A percentile compares a stretch with the other conserved stretches of the same genome.
Evolutionary conservation across 2,329 filamentous ascomycete genomes (phyloP).

Genomic region (Celoporthe dispersa): DNA sequence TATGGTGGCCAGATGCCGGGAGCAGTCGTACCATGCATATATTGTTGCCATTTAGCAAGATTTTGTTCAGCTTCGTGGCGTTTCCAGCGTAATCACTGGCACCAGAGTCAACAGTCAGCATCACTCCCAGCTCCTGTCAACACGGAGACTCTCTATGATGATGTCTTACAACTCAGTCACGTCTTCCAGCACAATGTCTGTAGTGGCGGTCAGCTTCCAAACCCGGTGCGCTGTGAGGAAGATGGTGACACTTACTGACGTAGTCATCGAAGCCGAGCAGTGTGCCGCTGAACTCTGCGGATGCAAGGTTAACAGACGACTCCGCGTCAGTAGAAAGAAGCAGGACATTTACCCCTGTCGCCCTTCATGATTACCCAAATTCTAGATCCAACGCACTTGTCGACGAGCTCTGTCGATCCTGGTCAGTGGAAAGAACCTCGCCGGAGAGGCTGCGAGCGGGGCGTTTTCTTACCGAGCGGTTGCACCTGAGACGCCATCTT

Average conservation of each 20-base stretch:
- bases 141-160: background rate
- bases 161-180: slow-evolving; percentile 87
- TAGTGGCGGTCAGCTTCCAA: slow-evolving; percentile 16
- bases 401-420: slow-evolving; percentile 78
- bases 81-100: slow-evolving; percentile 85
- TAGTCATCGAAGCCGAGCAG: slow-evolving; percentile 98
- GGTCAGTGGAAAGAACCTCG: slow-evolving; percentile 10
- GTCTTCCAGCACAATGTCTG: slow-evolving; percentile 98
- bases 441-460: slow-evolving; percentile 35
- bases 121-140: background rate
- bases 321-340: background rate
- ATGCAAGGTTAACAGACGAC: slow-evolving; percentile 19
- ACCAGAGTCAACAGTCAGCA: slow-evolving; percentile 33
- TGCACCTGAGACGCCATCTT: slow-evolving; percentile 75
- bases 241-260: slow-evolving; percentile 77
- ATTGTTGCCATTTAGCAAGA: slow-evolving; percentile 96
- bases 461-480: slow-evolving; percentile 60
- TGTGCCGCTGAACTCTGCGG: slow-evolving; percentile 88
- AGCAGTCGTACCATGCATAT: slow-evolving; percentile 90
- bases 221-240: background rate
- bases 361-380: slow-evolving; percentile 99
- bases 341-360: slow-evolving; percentile 76
- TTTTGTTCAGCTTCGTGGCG: slow-evolving; percentile 89
- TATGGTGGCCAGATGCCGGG: background rate
- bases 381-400: slow-evolving; percentile 96